These are phyloP conservation scores for Moelleriella libera DNA, from an alignment of 2,329 filamentous ascomycete species.

Conservation along the genomic window DNA sequence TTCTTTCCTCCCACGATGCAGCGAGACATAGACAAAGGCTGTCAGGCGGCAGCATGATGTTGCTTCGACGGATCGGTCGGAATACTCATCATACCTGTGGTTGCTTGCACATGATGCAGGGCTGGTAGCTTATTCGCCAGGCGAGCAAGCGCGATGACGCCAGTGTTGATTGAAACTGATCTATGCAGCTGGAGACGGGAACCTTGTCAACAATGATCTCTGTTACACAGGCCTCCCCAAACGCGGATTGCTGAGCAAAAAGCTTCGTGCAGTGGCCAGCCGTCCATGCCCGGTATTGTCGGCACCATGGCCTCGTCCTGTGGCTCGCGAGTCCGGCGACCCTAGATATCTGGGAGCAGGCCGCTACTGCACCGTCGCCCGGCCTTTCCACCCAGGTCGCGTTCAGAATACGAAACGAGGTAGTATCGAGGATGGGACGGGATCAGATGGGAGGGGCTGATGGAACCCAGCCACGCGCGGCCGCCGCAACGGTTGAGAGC, in stretches of 20 bases:
- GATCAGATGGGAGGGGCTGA: not conserved
- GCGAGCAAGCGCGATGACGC: not conserved
- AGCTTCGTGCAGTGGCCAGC: not conserved
- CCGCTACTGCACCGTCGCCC: not conserved
- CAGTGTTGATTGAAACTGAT: not conserved
- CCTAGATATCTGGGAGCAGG: not conserved
- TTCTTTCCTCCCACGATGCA: not conserved
- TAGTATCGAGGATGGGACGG: not conserved
- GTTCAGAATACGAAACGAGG: not conserved
- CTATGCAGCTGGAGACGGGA: not conserved
- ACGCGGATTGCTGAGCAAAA: not conserved
- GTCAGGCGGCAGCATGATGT: not conserved
- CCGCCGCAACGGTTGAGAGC: not conserved
- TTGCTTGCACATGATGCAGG: not conserved
- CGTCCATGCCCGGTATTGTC: too few relatives aligned
- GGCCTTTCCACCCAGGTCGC: not conserved
- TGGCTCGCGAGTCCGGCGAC: not conserved
- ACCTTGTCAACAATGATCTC: not conserved
- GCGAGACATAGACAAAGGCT: not conserved
- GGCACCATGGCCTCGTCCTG: not conserved
- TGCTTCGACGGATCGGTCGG: not conserved
- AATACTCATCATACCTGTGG: not conserved
- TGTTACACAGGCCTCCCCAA: not conserved
- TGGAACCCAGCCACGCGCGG: constrained; percentile 1
- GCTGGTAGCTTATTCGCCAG: not conserved